phyloP scores from a whole-genome alignment of 2,329 filamentous ascomycete genomes.

The Aureobasidium lini region DNA sequence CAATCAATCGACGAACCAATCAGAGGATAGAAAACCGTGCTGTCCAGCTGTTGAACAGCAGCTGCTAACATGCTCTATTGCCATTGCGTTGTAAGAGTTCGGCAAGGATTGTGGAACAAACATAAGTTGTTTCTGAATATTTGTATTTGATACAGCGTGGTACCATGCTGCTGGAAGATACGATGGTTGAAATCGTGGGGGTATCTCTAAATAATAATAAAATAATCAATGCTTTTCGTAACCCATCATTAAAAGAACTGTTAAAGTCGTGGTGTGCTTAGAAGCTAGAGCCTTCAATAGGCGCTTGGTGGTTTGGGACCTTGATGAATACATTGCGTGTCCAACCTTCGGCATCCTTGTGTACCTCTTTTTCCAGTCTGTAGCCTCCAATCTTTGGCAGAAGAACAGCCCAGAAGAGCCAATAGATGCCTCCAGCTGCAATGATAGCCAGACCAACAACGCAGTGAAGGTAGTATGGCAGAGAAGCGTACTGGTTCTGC shows the following conservation, averaged over 20 bases:
- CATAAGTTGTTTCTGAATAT: too few relatives aligned
- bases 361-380: constrained; percentile 25
- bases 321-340: constrained; percentile 22
- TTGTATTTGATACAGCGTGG: background rate
- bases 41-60: too few relatives aligned
- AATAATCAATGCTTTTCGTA: constrained; percentile 11
- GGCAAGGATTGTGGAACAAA: too few relatives aligned
- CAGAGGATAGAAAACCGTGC: too few relatives aligned
- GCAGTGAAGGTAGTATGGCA: constrained; percentile 49
- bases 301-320: background rate
- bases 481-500: constrained; percentile 41
- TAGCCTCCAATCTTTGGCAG: constrained; percentile 38
- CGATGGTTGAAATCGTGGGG: constrained; percentile 11
- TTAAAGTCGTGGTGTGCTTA: constrained; percentile 5
- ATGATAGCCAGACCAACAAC: constrained; percentile 46
- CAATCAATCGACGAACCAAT: too few relatives aligned
- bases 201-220: background rate
- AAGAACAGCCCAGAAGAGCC: constrained; percentile 44
- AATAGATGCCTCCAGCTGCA: constrained; percentile 43
- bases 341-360: constrained; percentile 33
- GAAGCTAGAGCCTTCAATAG: background rate
- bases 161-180: too few relatives aligned
- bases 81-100: too few relatives aligned
- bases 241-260: constrained; percentile 5
- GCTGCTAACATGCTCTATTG: too few relatives aligned